Evolutionary conservation across 2,329 filamentous ascomycete genomes (phyloP), one percentile per base, ranked within the genome.

Genomic region (Diplodia seriata): DNA sequence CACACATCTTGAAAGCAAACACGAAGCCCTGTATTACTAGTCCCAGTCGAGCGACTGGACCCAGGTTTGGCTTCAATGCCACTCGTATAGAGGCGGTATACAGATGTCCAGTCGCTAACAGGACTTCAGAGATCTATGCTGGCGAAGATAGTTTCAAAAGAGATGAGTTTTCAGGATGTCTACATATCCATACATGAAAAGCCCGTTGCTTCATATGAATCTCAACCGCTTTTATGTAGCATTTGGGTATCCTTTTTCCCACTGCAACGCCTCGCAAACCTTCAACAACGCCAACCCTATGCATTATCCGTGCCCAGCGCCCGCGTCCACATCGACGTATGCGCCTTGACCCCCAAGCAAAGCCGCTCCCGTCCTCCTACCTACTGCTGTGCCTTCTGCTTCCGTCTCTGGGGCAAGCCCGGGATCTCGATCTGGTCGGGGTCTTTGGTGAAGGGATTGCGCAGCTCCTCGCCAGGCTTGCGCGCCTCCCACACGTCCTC

Each of bases 401-500:
- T 61, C 43, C 20, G 40, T 38, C 12, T 71, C 70, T 59, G 67
- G 68, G 7, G 77, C 66, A 71, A 72, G 67, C 72, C 69, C 77
- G 57, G 59, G 33, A 69, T 75, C 1, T 70, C 74, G 3, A 69
- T 53, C 69, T 68, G 74, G 71, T 79, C 75, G 23, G 76, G 76
- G 71, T 80, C 74, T 62, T 69, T 74, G 73, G 73, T 74, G 71
- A 81, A 81, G 0, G 84, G 81, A 67, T 81, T 82, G 71, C 81
- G 79, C 6, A 94, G 81, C 71, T 85, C 87, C 70, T 87, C 85
- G 18, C 66, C 66, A 4, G 56, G 66, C 20, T 84, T 84, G 73
- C 95, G 87, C 67, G 89, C 84, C 77, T 90, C 87, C 95, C 95
- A 99, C 3, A 99, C 84, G 83, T 97, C 91, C 81, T 97, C 92